These are phyloP conservation scores for Paramyrothecium roridum DNA, from an alignment of 2,329 filamentous ascomycete genomes.

Conservation along the genomic window DNA sequence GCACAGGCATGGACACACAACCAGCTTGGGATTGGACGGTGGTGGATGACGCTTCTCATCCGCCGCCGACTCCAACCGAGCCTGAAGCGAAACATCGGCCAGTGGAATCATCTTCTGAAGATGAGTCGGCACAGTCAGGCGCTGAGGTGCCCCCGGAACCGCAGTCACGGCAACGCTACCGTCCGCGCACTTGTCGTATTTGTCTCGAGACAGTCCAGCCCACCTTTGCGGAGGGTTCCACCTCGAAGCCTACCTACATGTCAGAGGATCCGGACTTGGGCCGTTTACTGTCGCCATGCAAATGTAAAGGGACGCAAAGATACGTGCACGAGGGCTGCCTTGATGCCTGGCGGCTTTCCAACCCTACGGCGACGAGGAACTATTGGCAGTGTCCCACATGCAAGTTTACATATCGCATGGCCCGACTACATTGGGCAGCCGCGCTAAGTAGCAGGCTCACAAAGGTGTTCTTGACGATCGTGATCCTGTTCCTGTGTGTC, in stretches of 20 bases:
- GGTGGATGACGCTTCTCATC: conserved; percentile 10
- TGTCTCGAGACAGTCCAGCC: conserved; percentile 70
- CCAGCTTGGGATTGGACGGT: conserved; percentile 22
- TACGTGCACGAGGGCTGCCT: conserved; percentile 94
- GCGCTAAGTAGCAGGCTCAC: conserved; percentile 64
- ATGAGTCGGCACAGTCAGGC: background rate
- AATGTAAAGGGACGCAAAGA: conserved; percentile 88
- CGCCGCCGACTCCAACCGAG: conserved; percentile 6
- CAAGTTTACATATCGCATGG: conserved; percentile 75
- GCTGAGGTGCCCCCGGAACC: background rate
- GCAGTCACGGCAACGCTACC: conserved; percentile 47
- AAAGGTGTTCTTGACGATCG: conserved; percentile 67
- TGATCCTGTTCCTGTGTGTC: conserved; percentile 68
- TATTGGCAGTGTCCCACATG: conserved; percentile 90
- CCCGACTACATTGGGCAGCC: conserved; percentile 71
- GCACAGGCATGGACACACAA: conserved; percentile 19
- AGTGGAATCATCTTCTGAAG: conserved; percentile 5
- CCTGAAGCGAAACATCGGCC: conserved; percentile 1
- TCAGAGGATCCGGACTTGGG: conserved; percentile 72
- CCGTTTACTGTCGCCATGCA: conserved; percentile 82
- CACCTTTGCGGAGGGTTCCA: conserved; percentile 35
- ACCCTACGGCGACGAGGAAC: conserved; percentile 63
- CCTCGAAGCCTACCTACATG: conserved; percentile 53
- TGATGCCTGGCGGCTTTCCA: conserved; percentile 74
- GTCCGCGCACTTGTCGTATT: conserved; percentile 79